These are phyloP conservation scores for Pholiota molesta DNA, from an alignment of 768 basidiomycete genomes.

Conservation along the genomic window DNA sequence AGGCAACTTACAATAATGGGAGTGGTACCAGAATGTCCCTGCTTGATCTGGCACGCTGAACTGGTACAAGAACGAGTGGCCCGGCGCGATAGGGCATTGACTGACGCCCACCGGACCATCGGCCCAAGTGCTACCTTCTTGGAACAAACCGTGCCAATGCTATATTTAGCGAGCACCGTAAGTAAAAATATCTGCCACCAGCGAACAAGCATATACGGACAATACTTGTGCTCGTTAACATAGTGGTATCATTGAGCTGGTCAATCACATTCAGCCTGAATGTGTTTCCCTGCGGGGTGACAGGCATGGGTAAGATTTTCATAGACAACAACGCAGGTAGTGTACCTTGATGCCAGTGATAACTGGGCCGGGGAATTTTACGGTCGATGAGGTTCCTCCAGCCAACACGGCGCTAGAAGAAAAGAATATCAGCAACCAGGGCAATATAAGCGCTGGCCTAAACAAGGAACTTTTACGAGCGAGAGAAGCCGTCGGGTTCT, in stretches of 20 bases:
- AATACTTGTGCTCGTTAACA: constrained; percentile 52
- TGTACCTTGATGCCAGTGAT: constrained; percentile 18
- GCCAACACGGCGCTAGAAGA: constrained; percentile 20
- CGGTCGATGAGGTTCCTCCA: constrained; percentile 3
- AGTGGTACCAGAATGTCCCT: constrained; percentile 48
- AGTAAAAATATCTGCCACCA: neutral
- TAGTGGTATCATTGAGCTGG: constrained; percentile 44
- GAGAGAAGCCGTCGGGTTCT: constrained; percentile 12
- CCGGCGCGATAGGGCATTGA: constrained; percentile 43
- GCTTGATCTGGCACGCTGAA: constrained; percentile 33
- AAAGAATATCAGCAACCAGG: neutral
- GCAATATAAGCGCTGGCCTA: neutral
- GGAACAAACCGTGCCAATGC: constrained; percentile 49
- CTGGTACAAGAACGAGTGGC: constrained; percentile 34
- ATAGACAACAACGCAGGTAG: neutral
- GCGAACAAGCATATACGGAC: constrained; percentile 31
- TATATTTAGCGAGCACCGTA: constrained; percentile 18
- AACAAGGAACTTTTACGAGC: constrained; percentile 20
- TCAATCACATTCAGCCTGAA: constrained; percentile 51
- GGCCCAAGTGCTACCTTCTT: constrained; percentile 36
- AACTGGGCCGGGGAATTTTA: constrained; percentile 20
- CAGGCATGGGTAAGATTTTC: neutral
- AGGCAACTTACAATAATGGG: constrained; percentile 32
- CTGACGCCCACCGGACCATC: constrained; percentile 42
- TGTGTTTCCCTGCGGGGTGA: constrained; percentile 35